Conservation (phyloP, 2,329 filamentous ascomycete genomes). For the Pseudofabraea citricarpa region DNA sequence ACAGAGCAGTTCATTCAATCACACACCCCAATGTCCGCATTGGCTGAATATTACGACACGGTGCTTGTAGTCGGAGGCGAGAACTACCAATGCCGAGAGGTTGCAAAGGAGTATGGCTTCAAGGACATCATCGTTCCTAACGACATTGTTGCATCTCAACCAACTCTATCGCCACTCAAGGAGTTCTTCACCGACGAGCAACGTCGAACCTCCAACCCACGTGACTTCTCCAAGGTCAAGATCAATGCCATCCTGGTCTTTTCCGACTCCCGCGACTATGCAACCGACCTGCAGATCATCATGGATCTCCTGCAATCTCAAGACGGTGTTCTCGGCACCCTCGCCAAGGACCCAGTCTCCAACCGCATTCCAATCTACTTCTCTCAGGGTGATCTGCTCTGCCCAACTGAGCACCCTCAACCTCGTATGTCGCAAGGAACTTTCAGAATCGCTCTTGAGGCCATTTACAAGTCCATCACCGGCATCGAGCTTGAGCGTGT, state of each 20-base stretch:
- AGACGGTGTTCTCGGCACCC: constrained; percentile 61
- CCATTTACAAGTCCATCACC: constrained; percentile 67
- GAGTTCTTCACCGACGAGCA: constrained; percentile 62
- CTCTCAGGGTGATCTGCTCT: constrained; percentile 60
- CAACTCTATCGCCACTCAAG: constrained; percentile 64
- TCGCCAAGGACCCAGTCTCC: constrained; percentile 59
- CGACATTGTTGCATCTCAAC: constrained; percentile 67
- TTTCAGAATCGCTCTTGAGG: constrained; percentile 71
- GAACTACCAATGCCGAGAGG: constrained; percentile 68
- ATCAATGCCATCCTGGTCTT: constrained; percentile 74
- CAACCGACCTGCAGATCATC: constrained; percentile 72
- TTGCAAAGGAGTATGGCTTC: constrained; percentile 70
- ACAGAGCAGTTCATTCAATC: constrained; percentile 75
- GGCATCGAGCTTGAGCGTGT: constrained; percentile 69
- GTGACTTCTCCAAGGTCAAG: constrained; percentile 67
- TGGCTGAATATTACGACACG: constrained; percentile 72
- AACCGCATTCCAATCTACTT: constrained; percentile 72
- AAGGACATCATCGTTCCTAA: constrained; percentile 69
- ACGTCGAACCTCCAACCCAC: constrained; percentile 60
- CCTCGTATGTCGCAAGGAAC: constrained; percentile 69
- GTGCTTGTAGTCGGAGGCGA: constrained; percentile 73
- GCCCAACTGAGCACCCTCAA: constrained; percentile 59
- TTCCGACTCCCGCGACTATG: constrained; percentile 69
- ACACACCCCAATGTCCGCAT: constrained; percentile 71
- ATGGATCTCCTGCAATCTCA: constrained; percentile 66